Conservation (phyloP, 192 early-diverging fungal genomes). For the Entrophospora sp. region DNA sequence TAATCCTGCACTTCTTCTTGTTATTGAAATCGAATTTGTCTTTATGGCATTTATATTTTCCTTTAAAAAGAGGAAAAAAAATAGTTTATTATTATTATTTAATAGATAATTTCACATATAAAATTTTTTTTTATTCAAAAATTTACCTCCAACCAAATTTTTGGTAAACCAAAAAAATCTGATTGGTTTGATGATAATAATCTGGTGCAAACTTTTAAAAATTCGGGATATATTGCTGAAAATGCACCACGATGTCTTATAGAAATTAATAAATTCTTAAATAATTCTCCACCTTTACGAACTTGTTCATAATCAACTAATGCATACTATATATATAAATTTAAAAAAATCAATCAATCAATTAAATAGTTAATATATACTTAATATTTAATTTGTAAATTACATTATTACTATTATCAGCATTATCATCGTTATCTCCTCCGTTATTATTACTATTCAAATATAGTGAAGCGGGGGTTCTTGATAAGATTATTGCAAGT, state of each 20-base stretch:
- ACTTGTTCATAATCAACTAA: conserved; percentile 12
- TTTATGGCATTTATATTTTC: conserved; percentile 67
- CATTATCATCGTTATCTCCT: too few species aligned
- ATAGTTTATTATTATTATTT: neutral
- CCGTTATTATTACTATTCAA: conserved; percentile 11
- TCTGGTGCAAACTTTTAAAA: conserved; percentile 59
- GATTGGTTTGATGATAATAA: conserved; percentile 50
- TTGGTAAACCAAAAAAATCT: conserved; percentile 45
- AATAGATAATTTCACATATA: neutral
- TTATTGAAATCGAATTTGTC: conserved; percentile 73
- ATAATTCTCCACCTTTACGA: conserved; percentile 38
- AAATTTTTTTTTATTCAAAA: neutral
- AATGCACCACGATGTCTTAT: conserved; percentile 93
- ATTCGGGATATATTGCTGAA: conserved; percentile 74
- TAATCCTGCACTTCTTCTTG: conserved; percentile 82
- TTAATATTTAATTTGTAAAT: too few species aligned
- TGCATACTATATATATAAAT: neutral
- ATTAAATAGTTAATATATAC: too few species aligned
- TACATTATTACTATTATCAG: too few species aligned
- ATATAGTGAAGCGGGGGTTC: conserved; percentile 30
- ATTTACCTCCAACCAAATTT: conserved; percentile 62
- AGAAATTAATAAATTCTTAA: conserved; percentile 50
- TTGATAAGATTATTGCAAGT: conserved; percentile 40
- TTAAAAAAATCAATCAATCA: conserved; percentile 7
- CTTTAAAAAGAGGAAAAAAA: neutral